phyloP scores from a whole-genome alignment of 768 basidiomycete species.

The Tephrocybe sp. region DNA sequence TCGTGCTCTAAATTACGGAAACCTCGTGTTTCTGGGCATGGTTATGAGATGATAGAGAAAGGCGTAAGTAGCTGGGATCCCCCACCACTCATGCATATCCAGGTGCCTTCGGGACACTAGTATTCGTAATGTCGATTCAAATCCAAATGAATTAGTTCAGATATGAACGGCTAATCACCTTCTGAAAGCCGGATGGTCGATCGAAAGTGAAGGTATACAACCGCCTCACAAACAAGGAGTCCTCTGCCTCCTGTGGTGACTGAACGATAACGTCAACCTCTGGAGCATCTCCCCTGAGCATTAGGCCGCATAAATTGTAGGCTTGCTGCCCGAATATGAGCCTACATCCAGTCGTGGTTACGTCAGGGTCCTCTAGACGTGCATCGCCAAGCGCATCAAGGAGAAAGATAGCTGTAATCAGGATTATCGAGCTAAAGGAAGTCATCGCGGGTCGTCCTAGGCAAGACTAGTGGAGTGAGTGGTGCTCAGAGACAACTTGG shows the following conservation, averaged over 20 bases:
- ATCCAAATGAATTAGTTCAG: neutral
- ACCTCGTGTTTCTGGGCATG: conserved; percentile 12
- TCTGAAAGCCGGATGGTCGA: neutral
- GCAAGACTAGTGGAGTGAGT: neutral
- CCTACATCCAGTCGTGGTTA: conserved; percentile 3
- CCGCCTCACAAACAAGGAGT: neutral
- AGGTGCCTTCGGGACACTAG: conserved; percentile 25
- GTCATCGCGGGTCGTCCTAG: neutral
- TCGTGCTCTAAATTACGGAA: conserved; percentile 13
- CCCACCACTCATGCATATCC: conserved; percentile 32
- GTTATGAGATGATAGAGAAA: neutral
- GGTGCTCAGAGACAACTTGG: too few relatives aligned
- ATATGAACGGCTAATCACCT: neutral
- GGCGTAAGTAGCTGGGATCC: neutral
- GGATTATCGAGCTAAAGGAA: neutral
- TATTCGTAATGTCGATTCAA: neutral
- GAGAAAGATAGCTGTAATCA: conserved; percentile 1
- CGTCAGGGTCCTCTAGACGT: conserved; percentile 6
- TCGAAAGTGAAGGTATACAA: conserved; percentile 6
- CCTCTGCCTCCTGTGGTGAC: neutral
- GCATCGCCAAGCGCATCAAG: neutral
- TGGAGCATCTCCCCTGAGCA: neutral
- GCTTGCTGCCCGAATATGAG: conserved; percentile 6
- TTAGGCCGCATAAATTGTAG: conserved; percentile 14
- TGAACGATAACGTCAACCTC: neutral